These are phyloP conservation scores for Tolypocladium paradoxum DNA, from an alignment of 2,329 filamentous ascomycete species.

Conservation along the genomic window DNA sequence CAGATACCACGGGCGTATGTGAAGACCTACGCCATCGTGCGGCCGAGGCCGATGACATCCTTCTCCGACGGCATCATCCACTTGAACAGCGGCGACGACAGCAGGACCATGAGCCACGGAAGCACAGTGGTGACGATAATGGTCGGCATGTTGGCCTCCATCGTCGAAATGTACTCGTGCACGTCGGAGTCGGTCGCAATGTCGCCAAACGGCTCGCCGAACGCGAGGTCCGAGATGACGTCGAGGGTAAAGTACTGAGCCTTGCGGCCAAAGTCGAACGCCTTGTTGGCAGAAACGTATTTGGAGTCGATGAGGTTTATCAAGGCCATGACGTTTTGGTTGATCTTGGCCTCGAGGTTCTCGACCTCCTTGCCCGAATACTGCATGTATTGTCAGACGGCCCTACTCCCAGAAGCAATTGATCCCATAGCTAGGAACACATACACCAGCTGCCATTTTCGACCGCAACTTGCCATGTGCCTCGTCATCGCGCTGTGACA, in stretches of 20 bases:
- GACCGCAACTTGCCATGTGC: constrained; percentile 29
- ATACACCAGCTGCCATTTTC: constrained; percentile 39
- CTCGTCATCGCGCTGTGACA: constrained; percentile 36
- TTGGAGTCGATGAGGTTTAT: constrained; percentile 4
- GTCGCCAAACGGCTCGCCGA: constrained; percentile 40
- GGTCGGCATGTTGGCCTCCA: constrained; percentile 13
- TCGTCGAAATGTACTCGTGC: constrained; percentile 35
- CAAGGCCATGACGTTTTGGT: constrained; percentile 6
- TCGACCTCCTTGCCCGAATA: constrained; percentile 40
- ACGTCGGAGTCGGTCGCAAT: constrained; percentile 35
- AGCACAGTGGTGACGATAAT: constrained; percentile 10
- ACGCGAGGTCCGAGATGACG: constrained; percentile 41
- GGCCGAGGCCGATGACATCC: constrained; percentile 26
- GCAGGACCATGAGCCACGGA: constrained; percentile 16
- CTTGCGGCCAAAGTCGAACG: constrained; percentile 25
- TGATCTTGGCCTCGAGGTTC: constrained; percentile 32
- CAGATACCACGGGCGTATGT: too few species aligned
- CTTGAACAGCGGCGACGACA: constrained; percentile 29
- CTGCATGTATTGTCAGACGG: constrained; percentile 12
- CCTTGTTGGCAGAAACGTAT: constrained; percentile 4
- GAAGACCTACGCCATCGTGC: constrained; percentile 31
- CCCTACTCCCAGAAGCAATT: neutral
- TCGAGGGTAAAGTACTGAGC: constrained; percentile 45
- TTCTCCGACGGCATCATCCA: constrained; percentile 28
- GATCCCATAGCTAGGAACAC: constrained; percentile 14